These are phyloP conservation scores for Fusarium sp. DNA, from an alignment of 2,329 filamentous ascomycete genomes.

Conservation along the genomic window DNA sequence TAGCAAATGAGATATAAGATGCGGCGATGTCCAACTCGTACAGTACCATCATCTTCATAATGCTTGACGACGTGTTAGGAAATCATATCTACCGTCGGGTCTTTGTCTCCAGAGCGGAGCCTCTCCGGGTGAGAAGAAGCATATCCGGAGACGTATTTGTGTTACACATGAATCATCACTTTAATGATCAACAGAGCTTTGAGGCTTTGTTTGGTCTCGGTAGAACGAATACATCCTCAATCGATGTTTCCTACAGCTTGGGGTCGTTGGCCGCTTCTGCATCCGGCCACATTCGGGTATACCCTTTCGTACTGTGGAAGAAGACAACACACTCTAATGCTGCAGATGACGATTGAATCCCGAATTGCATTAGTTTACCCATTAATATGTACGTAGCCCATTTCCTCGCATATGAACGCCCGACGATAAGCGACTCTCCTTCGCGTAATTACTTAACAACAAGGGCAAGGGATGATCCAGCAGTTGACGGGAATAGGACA, in stretches of 20 bases:
- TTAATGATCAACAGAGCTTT: neutral
- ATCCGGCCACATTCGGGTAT: neutral
- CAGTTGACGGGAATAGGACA: slow-evolving; percentile 31
- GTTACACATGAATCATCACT: neutral
- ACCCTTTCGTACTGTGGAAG: neutral
- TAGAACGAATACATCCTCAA: no score
- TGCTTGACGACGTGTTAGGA: no score
- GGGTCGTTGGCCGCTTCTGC: neutral
- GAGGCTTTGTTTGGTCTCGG: no score
- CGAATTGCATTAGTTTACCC: neutral
- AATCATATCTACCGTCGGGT: no score
- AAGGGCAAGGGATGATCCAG: slow-evolving; percentile 33
- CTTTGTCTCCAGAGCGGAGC: no score
- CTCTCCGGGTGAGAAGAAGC: neutral
- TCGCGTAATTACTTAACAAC: neutral
- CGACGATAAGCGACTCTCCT: neutral
- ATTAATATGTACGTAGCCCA: neutral
- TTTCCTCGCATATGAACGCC: neutral
- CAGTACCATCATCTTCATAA: no score
- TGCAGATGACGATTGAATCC: neutral
- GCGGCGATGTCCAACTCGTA: no score
- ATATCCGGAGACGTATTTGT: neutral
- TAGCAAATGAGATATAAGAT: no score
- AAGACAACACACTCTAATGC: neutral
- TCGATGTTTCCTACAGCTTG: no score